Evolutionary conservation across 2,329 filamentous ascomycete species (phyloP).

Genomic region (Pyrenochaeta sp.): DNA sequence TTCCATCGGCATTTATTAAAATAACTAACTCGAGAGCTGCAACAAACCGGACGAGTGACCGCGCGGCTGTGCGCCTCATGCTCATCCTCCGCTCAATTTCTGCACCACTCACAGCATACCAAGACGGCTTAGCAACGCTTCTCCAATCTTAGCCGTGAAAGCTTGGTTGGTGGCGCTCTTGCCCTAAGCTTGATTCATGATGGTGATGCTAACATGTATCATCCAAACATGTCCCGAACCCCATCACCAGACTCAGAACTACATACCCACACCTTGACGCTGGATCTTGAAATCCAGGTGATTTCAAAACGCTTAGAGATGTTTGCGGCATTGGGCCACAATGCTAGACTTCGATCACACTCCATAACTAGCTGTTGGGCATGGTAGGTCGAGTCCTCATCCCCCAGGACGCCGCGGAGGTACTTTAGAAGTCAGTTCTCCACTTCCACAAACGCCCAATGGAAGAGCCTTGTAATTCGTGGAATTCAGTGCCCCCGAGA

Average conservation of each 20-base stretch:
- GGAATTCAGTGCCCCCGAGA: conserved; percentile 8
- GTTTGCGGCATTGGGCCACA: not conserved
- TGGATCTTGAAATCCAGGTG: not conserved
- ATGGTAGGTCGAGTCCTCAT: not conserved
- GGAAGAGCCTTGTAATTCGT: conserved; percentile 8
- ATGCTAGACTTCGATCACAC: not conserved
- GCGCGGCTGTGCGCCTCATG: conserved; percentile 4
- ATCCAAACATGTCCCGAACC: not conserved
- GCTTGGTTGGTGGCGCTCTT: conserved; percentile 17
- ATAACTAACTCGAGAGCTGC: not conserved
- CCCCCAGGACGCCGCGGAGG: not conserved
- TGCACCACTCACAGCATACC: conserved; percentile 19
- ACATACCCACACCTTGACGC: not conserved
- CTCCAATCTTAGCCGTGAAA: conserved; percentile 10
- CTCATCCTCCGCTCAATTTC: not conserved
- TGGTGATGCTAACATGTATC: conserved; percentile 6
- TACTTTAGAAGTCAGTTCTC: not conserved
- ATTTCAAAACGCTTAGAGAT: not conserved
- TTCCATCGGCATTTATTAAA: not conserved
- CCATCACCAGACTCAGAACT: not conserved
- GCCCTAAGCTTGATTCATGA: conserved; percentile 11
- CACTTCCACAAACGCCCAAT: conserved; percentile 4
- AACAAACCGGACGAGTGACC: not conserved
- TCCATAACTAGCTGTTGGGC: not conserved
- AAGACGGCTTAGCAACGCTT: conserved; percentile 19